Percentiles rank a stretch among this genome's conserved stretches.
phyloP scores from a whole-genome alignment of 2,329 filamentous ascomycete species.

The Diaporthe vaccinii region DNA sequence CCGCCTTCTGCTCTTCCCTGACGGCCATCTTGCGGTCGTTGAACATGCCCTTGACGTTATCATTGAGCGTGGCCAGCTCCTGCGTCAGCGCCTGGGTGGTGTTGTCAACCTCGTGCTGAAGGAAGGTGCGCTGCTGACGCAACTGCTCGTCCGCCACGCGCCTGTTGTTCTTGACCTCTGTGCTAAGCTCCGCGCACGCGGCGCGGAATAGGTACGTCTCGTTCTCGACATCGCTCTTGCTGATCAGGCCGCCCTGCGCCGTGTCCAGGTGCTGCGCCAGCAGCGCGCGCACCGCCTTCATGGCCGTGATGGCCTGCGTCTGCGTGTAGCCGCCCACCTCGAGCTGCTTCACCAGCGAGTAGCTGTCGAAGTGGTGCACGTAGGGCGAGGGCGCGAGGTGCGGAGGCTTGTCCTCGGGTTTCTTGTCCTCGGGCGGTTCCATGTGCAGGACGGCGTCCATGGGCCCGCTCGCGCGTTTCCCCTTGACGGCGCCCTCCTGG shows the following conservation, averaged over 20 bases:
- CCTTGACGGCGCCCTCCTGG: constrained; percentile 45
- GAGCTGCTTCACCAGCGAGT: constrained; percentile 86
- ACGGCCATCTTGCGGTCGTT: constrained; percentile 96
- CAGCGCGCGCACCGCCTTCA: constrained; percentile 90
- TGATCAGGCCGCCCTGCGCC: constrained; percentile 84
- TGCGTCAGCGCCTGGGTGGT: constrained; percentile 86
- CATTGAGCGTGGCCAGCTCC: constrained; percentile 84
- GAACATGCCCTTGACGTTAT: constrained; percentile 95
- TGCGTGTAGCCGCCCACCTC: constrained; percentile 78
- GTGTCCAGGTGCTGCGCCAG: constrained; percentile 84
- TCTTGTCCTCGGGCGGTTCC: constrained; percentile 55
- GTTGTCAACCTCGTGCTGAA: constrained; percentile 97
- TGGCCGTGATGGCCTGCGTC: constrained; percentile 83
- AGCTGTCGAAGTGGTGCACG: constrained; percentile 97
- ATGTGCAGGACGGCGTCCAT: constrained; percentile 66
- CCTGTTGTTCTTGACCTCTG: constrained; percentile 85
- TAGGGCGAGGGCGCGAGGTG: constrained; percentile 83
- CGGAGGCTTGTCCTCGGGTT: constrained; percentile 64
- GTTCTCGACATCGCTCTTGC: constrained; percentile 94
- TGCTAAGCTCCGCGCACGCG: constrained; percentile 90
- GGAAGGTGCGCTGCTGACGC: constrained; percentile 83
- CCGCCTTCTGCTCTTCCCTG: constrained; percentile 85
- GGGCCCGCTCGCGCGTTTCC: constrained; percentile 58
- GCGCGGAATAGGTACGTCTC: constrained; percentile 94
- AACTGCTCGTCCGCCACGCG: constrained; percentile 84